Evolutionary conservation across 1,284 basidiomycete genomes (phyloP), one percentile per base, ranked within the genome.

Genomic region (Ganoderma leucocontextum): DNA sequence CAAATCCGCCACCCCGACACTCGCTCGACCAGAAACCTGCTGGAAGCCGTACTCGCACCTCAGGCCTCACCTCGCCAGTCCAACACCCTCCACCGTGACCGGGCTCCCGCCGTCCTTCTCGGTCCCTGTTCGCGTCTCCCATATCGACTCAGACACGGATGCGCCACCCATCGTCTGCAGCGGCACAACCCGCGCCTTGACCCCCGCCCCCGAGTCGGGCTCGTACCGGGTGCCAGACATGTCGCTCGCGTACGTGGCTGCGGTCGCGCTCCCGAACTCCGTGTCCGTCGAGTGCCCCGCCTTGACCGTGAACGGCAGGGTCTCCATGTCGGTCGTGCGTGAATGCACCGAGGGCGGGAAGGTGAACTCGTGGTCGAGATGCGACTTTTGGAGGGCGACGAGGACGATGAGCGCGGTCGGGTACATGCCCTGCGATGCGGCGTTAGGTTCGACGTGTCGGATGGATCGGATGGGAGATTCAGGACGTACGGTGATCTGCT

Each of bases 341-440:
- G 33, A n/a, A 15, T 29, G 58, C 22, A 13, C 17, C 12, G 58
- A 17, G 22, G 58, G 58, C 4, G 65, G 62, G 53, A 62, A 68
- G 39, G 67, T 64, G 67, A 68, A 68, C 33, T 68, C 63, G 58
- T 68, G 67, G 38, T 68, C 67, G 60, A 68, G 62, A n/a, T 64
- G 62, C 47, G 67, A 68, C 60, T 68, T 68, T 39, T 60, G 67
- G n/a, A 68, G 67, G 15, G 67, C 67, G 60, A 62, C 67, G 42
- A 68, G 62, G 10, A 60, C 63, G 63, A 68, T 68, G 41, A 68
- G 22, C 5, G 63, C 67, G 5, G 67, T 64, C 3, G 67, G 67
- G 59, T 68, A 68, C 67, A 68, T 64, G 60, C 67, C 67, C 67
- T 68, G 59, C 47, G 35, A 38, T 19, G 25, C 4, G 5, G n/a